Base-by-base conservation (phyloP, 768 basidiomycete species). In the Pulveroboletus sp. region DNA sequence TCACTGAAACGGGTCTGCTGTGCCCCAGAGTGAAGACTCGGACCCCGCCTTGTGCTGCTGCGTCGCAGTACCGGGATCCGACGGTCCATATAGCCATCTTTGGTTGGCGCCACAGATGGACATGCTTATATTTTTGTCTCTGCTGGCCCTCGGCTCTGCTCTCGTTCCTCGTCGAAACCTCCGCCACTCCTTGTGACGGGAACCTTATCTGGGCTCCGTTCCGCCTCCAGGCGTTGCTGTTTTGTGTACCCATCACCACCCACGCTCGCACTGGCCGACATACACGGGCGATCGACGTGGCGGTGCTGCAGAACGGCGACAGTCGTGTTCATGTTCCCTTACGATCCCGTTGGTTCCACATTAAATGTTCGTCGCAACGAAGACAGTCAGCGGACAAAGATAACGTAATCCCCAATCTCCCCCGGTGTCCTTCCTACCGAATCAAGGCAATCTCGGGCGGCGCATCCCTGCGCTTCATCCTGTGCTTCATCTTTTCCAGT, bases 11-110 rank as follows among this genome's bases (percentile, higher is more conserved):
- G 1, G 14, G 15, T 35, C 33, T 14, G 14, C 15, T 6, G 6
- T 33, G 13, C 32, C 32, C 13, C 13, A 13, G 11, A 35, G 18
- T 17, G 11, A 17, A 15, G 32, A 7, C 14, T 18, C 18, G 10
- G 7, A 4, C 15, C 24, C 27, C 15, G 27, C 14, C 2, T 44
- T 13, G 21, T 40, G 6, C 15, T 17, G 7, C 32, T 8, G 37
- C 21, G 31, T 27, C 6, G 32, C 42, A 26, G 14, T 21, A 15
- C 47, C 37, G 7, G 37, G 14, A 21, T 39, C 28, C 46, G 33
- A 56, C n/a, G 8, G 6, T 38, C 30, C 47, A 57, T 59, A 41
- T 59, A 49, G 3, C 58, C 47, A 46, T 57, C n/a, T 60, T 57
- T 39, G 58, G 58, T 6, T 2, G 11, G 42, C 48, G 57, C 51